Evolutionary conservation across 208 protist genomes (phyloP).

Genomic region (Leishmania arabica): DNA sequence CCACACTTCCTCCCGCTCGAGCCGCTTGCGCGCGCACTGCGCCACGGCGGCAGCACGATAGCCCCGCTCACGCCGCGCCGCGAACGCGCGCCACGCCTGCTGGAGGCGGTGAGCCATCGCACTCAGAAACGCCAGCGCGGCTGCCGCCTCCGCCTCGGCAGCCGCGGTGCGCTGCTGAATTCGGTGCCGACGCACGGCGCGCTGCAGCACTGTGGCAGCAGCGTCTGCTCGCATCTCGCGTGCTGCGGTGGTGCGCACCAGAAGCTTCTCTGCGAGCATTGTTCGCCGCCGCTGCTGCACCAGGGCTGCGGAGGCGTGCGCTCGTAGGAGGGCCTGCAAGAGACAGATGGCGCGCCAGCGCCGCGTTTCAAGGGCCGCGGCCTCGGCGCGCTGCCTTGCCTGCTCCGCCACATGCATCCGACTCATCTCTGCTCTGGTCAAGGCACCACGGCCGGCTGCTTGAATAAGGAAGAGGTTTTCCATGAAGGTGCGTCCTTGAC

Average conservation of each 20-base stretch:
- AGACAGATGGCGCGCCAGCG: neutral
- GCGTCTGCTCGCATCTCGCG: slow-evolving; percentile 47
- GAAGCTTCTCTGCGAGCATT: slow-evolving; percentile 38
- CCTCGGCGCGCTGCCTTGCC: slow-evolving; percentile 19
- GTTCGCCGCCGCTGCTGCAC: slow-evolving; percentile 2
- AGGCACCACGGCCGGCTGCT: slow-evolving; percentile 35
- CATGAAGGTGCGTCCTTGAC: slow-evolving; percentile 50
- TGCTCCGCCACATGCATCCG: slow-evolving; percentile 2
- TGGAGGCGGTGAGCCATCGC: slow-evolving; percentile 38
- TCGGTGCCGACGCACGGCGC: slow-evolving; percentile 37
- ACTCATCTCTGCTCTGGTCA: slow-evolving; percentile 23
- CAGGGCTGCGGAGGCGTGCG: neutral
- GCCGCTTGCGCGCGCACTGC: slow-evolving; percentile 34
- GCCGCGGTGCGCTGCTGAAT: slow-evolving; percentile 11
- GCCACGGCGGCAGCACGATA: slow-evolving; percentile 11
- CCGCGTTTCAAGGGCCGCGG: neutral
- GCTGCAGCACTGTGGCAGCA: slow-evolving; percentile 45
- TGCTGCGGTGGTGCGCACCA: slow-evolving; percentile 32
- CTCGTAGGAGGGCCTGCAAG: slow-evolving; percentile 22
- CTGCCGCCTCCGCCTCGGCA: slow-evolving; percentile 23
- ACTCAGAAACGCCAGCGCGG: slow-evolving; percentile 20
- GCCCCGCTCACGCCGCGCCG: slow-evolving; percentile 27
- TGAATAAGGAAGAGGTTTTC: slow-evolving; percentile 47
- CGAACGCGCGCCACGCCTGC: slow-evolving; percentile 37
- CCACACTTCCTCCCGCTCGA: slow-evolving; percentile 52